Evolutionary conservation across 2,329 filamentous ascomycete species (phyloP).

Genomic region (Cladosporium cucumerinum): DNA sequence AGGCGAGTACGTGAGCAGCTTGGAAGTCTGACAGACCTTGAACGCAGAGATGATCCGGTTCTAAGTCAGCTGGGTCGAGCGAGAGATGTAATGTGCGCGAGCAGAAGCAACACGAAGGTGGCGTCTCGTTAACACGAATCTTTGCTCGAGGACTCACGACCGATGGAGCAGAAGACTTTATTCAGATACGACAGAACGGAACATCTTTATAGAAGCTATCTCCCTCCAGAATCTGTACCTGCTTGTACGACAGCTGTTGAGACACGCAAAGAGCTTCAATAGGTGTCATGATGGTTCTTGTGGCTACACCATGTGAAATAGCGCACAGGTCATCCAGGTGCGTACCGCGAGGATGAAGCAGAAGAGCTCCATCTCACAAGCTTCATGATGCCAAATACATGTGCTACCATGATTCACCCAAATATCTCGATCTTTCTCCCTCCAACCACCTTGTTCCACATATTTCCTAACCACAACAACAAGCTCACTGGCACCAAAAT

Average conservation of each 20-base stretch:
- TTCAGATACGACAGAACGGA: no score
- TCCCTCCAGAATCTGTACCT: not conserved
- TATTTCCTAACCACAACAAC: no score
- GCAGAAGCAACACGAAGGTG: not conserved
- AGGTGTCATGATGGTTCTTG: no score
- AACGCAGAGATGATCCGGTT: not conserved
- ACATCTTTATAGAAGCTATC: not conserved
- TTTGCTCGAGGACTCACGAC: not conserved
- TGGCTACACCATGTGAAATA: no score
- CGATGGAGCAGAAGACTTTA: not conserved
- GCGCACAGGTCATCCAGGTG: no score
- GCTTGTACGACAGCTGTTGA: not conserved
- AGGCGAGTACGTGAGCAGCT: not conserved
- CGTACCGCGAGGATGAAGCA: no score
- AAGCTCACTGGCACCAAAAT: not conserved
- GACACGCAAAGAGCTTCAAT: no score
- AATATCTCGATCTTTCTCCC: no score
- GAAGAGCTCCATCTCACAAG: no score
- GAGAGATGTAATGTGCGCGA: not conserved
- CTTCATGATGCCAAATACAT: no score
- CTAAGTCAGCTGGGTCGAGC: conserved; percentile 5
- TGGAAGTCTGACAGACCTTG: not conserved
- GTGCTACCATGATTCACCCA: no score
- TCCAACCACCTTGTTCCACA: no score
- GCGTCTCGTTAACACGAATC: not conserved